Base-by-base conservation (phyloP, 1,139 yeast species). In the Meyerozyma sp. region DNA sequence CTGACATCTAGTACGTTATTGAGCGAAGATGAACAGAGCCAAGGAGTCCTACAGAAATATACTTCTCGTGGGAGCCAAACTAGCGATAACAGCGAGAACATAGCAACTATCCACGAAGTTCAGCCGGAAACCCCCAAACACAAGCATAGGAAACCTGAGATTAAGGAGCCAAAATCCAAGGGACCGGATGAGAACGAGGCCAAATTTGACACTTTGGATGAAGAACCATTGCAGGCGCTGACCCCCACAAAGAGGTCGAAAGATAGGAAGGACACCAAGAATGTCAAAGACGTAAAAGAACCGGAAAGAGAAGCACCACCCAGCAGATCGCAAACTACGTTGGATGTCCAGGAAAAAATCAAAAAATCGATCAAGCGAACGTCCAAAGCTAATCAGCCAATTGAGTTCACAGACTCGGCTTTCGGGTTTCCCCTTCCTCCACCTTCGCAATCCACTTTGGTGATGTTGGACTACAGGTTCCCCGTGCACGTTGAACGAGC, bases 401-500 rank as follows among this genome's bases (percentile, higher is more conserved):
- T 84, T 38, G 81, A 82, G 51, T 84, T 84, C 63, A 82, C 87
- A 2, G 93, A 84, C 51, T 83, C 91, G 21, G 91, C 93, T 4
- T 85, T 85, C 65, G 95, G 95, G 4, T 85, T 85, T 64, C 94
- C 95, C 4, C 66, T 85, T 45, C 95, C 95, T 1, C 90, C 90
- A 32, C 79, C 88, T 23, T 82, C 91, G 0, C 78, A 75, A 37
- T 82, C 91, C 0, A 84, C 93, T 0, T 70, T 85, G 43, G 77
- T 84, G 28, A 85, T 85, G 95, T 72, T 84, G 51, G 91, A 84
- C 59, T 82, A 84, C 57, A 72, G 98, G 50, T 87, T 88, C 61
- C 97, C 98, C 0, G 82, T 93, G 39, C 96, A 91, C 61, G 95
- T 93, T 39, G 98, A 94, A 63, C 75, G 98, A 39, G 98, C 98